Evolutionary conservation across 2,329 filamentous ascomycete genomes (phyloP), one percentile per base, ranked within the genome.

Genomic region (Colletotrichum spinosum): DNA sequence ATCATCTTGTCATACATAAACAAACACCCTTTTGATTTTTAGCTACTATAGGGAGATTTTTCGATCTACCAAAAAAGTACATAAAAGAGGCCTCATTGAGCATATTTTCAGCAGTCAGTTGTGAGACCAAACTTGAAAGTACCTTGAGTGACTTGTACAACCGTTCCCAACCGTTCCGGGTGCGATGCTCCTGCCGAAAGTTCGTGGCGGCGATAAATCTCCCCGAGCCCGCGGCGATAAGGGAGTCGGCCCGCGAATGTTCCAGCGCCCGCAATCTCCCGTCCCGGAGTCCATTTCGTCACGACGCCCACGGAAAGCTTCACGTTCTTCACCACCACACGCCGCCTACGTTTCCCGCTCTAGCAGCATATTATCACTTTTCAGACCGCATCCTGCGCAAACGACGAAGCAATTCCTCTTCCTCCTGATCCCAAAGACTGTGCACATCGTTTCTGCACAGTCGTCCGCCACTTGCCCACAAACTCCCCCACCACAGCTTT

Each of bases 401-500:
- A 34, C n/a, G 37, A 17, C 46, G 34, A 15, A 10, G 34, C 48
- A 41, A 25, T 10, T 13, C 15, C 46, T 42, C 13, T 17, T 25
- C 9, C 34, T 10, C 12, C 41, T 51, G 25, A 25, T 15, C 56
- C 67, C 25, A 39, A 52, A 73, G 83, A 83, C 84, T 87, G 85
- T 87, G 85, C 84, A 78, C 74, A 73, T 68, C 71, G 64, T 69
- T 69, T 72, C 75, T 76, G 85, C 85, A 86, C 84, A 84, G 85
- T 85, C 78, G 74, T 72, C 53, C 73, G 69, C 67, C 69, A 57
- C 64, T 69, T 69, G 54, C 59, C 71, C 72, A 73, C 72, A 71
- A 69, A 75, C 71, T 73, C 71, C 69, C 72, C 70, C 74, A 53
- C 76, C 76, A 75, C 76, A 83, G 78, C 87, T 90, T 85, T 88